Conservation (phyloP, 164 flowering plant species). For the Chloranthus sessilifolius region DNA sequence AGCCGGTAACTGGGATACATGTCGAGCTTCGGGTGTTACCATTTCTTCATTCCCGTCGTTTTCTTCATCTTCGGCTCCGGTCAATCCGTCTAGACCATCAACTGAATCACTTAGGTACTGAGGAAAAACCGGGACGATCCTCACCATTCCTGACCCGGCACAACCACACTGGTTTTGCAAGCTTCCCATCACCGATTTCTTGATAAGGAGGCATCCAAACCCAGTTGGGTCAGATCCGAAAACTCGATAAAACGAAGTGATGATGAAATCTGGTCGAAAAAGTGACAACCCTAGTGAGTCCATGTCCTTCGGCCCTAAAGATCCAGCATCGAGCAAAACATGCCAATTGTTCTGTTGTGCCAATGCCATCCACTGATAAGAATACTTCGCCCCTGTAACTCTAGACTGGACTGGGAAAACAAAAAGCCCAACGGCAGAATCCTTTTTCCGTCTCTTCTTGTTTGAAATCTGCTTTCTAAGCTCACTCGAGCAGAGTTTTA, state of each 20-base stretch:
- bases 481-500: slow-evolving; percentile 45
- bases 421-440: slow-evolving; percentile 59
- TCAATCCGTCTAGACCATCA: slow-evolving; percentile 45
- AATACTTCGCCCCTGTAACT: slow-evolving; percentile 72
- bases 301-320: slow-evolving; percentile 93
- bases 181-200: slow-evolving; percentile 69
- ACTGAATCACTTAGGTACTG: slow-evolving; percentile 57
- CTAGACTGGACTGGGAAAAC: slow-evolving; percentile 92
- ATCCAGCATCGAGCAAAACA: slow-evolving; percentile 82
- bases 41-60: slow-evolving; percentile 29
- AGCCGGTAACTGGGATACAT: slow-evolving; percentile 55
- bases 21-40: slow-evolving; percentile 25
- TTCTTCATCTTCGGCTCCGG: slow-evolving; percentile 33
- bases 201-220: slow-evolving; percentile 78
- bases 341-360: slow-evolving; percentile 94
- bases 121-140: slow-evolving; percentile 56
- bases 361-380: slow-evolving; percentile 85
- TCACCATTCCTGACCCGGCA: slow-evolving; percentile 69
- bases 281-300: slow-evolving; percentile 85
- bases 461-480: slow-evolving; percentile 44
- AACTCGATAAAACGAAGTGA: slow-evolving; percentile 76
- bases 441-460: slow-evolving; percentile 50
- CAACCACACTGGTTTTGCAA: slow-evolving; percentile 49
- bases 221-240: slow-evolving; percentile 90
- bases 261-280: slow-evolving; percentile 78